Conservation (phyloP, 164 flowering plant genomes). For the Sextonia rubra region DNA sequence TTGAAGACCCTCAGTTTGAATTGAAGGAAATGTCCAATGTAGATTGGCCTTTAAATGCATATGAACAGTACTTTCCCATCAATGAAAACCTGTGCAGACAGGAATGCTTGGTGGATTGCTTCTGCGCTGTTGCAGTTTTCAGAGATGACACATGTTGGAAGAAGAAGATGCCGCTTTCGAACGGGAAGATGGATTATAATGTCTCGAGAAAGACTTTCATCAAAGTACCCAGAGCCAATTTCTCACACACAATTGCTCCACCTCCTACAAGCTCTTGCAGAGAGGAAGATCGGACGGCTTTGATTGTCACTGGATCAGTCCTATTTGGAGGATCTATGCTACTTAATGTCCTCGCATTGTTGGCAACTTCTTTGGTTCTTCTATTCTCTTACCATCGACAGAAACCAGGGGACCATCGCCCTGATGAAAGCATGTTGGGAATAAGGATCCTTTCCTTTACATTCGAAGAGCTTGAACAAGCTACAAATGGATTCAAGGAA, state of each 20-base stretch:
- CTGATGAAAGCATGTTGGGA: background rate
- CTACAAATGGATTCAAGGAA: constrained; percentile 17
- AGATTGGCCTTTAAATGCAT: constrained; percentile 11
- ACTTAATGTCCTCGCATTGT: background rate
- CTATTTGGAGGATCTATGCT: constrained; percentile 10
- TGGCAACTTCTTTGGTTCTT: background rate
- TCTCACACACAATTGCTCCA: background rate
- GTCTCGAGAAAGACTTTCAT: constrained; percentile 12
- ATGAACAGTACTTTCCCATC: background rate
- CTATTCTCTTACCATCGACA: background rate
- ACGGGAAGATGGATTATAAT: constrained; percentile 7
- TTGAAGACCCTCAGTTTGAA: background rate
- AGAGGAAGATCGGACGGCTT: background rate
- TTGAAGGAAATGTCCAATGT: background rate
- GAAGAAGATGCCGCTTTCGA: constrained; percentile 17
- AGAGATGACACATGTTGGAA: constrained; percentile 13
- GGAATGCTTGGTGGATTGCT: constrained; percentile 20
- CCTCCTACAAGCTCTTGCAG: background rate
- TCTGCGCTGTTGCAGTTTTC: constrained; percentile 14
- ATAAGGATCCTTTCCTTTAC: constrained; percentile 10
- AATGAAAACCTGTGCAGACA: constrained; percentile 8
- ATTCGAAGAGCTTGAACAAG: constrained; percentile 21
- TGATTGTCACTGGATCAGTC: background rate
- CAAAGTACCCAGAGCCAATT: constrained; percentile 10
- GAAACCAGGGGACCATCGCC: background rate